Evolutionary conservation across 129 eudicot genomes (phyloP), one percentile per base, ranked within the genome.

Genomic region (Lactuca saligna): DNA sequence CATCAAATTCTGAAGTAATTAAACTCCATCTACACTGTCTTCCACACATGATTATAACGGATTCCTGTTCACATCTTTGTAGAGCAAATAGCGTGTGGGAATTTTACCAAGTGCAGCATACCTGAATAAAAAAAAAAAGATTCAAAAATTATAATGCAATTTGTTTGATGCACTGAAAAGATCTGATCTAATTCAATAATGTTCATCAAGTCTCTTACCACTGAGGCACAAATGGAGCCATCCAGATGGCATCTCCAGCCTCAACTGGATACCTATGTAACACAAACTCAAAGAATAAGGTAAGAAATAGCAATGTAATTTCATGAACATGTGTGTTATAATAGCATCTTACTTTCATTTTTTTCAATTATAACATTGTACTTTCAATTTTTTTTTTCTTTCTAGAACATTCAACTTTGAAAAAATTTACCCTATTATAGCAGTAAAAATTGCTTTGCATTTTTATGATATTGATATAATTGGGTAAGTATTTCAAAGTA

Each of bases 161-260:
- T 44, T 17, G 17, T 16, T 54, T 51, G 17, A 55, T 41, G 5
- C 59, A 34, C 48, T 33, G 54, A 78, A 6, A 10, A 6, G 57
- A 14, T 20, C 56, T 34, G 34, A 65, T 70, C 53, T 15, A 4
- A 64, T 69, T 20, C 20, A 20, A 20, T 17, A 70, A 70, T 39
- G 58, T 46, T 14, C 25, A 12, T 20, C 55, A 33, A 64, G 65
- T 9, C 57, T 54, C 82, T 81, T 75, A 94, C 97, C 97, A 94
- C 57, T 94, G 99, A 72, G 97, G 99, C 73, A 90, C 97, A 85
- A 94, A 94, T 4, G 99, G 96, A 14, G 99, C 99, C 99, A 94
- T 94, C 97, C 97, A 94, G 17, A 94, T 90, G 13, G 89, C 85
- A 82, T 90, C 99, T 10, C 99, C 96, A 57, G 99, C 88, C 81